phyloP scores from a whole-genome alignment of 495 filamentous ascomycete genomes.

The Xylaria venustula region DNA sequence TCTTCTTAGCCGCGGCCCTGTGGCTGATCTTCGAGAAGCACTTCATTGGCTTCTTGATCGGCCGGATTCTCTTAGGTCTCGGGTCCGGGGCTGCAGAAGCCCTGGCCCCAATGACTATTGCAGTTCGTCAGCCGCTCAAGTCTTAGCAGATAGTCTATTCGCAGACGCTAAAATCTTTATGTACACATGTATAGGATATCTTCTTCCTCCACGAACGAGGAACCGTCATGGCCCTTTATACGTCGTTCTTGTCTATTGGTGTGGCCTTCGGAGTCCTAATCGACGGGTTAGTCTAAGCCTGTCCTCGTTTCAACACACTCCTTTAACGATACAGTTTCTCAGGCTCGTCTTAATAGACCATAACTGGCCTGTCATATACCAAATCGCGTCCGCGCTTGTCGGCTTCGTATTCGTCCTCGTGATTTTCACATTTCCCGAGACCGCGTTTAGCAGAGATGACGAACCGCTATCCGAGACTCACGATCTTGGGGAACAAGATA shows the following conservation, averaged over 20 bases:
- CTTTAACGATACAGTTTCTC: neutral
- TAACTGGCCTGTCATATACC: constrained; percentile 52
- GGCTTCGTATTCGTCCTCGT: constrained; percentile 43
- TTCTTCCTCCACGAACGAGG: constrained; percentile 62
- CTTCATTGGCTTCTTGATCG: constrained; percentile 44
- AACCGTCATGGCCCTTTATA: constrained; percentile 48
- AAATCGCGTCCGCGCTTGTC: constrained; percentile 46
- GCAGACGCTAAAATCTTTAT: constrained; percentile 28
- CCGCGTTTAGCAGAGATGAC: constrained; percentile 36
- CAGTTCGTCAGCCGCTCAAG: neutral
- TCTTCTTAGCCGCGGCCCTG: constrained; percentile 43
- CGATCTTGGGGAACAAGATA: neutral
- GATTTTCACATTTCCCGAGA: constrained; percentile 56
- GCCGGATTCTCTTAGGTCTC: constrained; percentile 50
- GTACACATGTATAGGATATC: constrained; percentile 54
- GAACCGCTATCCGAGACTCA: neutral
- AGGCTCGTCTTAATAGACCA: constrained; percentile 50
- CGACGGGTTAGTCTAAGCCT: constrained; percentile 30
- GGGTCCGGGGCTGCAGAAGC: constrained; percentile 54
- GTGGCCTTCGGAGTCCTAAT: constrained; percentile 49
- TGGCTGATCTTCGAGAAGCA: constrained; percentile 47
- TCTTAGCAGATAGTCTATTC: constrained; percentile 14
- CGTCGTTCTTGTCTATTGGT: constrained; percentile 45
- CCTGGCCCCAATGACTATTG: constrained; percentile 24
- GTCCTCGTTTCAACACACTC: neutral